Base-by-base conservation (phyloP, 441 rosid species). In the Dalechampia spathulata region DNA sequence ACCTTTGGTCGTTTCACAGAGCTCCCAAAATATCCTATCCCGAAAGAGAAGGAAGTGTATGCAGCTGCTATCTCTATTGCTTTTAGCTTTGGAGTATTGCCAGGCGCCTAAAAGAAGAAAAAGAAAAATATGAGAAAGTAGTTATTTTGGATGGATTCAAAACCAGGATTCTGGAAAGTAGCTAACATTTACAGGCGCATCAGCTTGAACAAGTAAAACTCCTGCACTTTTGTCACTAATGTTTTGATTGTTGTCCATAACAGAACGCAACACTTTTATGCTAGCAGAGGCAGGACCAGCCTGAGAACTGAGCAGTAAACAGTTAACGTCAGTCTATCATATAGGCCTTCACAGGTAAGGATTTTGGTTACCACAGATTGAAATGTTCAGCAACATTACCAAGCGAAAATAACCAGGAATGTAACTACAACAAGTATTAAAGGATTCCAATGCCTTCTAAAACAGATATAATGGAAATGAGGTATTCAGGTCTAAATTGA, bases 251-350 rank as follows among this genome's bases (percentile, higher is more conserved):
- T 81, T 67, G 44, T 80, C 81, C 19, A 67, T 74, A 61, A 78
- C 63, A 20, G 91, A 67, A 14, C 78, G 80, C 60, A 89, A 52
- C 65, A 85, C 80, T 67, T 83, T 80, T 77, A 70, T 62, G 66
- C 95, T 80, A 21, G 95, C 91, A 62, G 86, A 86, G 60, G 98
- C 96, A 65, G 91, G 96, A 58, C 96, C 98, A 57, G 77, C 90
- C 68, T 84, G 86, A 53, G 96, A 83, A 66, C 98, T 88, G 69
- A 59, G 44, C 44, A 61, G 27, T 57, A 66, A 56, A 55, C 52
- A 13, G 36, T 47, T 26, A 64, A 22, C 13, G 55, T 77, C 53
- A 66, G 45, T 22, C 17, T 52, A 42, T 49, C 37, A 45, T 19
- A 11, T 10, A n/a, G n/a, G n/a, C n/a, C n/a, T n/a, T n/a, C n/a